Evolutionary conservation across 23 red algal species (phyloP), one percentile per base, ranked within the genome.

Genomic region (Gracilaria gracilis): DNA sequence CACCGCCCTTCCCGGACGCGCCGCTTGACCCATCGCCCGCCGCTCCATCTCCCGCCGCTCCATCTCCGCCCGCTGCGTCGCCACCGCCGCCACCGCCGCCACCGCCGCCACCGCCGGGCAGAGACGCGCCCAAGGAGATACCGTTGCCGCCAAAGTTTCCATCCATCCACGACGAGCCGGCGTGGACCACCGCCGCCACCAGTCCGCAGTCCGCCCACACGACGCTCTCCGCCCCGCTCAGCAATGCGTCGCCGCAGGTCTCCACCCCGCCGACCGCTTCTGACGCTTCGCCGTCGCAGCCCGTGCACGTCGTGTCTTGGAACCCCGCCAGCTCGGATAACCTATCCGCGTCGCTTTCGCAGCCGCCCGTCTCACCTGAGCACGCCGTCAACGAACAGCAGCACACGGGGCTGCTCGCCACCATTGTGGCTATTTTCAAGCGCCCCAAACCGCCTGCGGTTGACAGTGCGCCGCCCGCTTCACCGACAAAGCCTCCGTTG

Each of bases 71-170:
- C 17, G 15, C 36, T 29, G 13, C 7, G 16, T 11, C 49, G 4
- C 4, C 8, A 37, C 9, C 9, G 20, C 31, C 78, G 9, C 78
- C 78, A 8, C 11, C 78, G 4, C 39, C 75, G 25, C 78, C 78
- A 29, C 57, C 78, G 19, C 4, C 21, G 78, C 38, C 78, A 29
- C 21, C 44, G 33, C 4, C 20, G 5, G 8, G 19, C 3, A 70
- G 35, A 4, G 65, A 70, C 35, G 29, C 65, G 4, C 69, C 69
- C 21, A 75, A 75, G 29, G 38, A 75, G n/a, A 40, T 75, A 37
- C 69, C 69, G 36, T 32, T 75, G 69, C 69, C 69, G 36, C 69
- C 69, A 27, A 75, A 40, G 38, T 75, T 75, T 48, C 69, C 69
- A 11, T 48, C 69, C 29, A 75, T 75, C 21, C 69, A 75, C 27